Conservation (phyloP, 768 basidiomycete genomes). For the Leccinum olivaceopallidum region DNA sequence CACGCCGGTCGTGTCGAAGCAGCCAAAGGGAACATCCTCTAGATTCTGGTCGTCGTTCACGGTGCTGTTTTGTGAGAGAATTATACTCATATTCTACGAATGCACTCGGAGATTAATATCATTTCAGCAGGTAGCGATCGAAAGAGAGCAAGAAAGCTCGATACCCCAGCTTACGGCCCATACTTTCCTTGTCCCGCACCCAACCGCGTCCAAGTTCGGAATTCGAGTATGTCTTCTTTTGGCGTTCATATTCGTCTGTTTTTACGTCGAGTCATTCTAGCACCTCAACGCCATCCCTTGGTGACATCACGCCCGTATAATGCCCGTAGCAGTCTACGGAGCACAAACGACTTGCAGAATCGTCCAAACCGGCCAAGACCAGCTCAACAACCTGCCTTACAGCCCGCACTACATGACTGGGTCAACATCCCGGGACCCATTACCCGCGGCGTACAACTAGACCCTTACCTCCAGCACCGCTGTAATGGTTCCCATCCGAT, state of each 20-base stretch:
- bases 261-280: not conserved
- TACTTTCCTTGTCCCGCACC: not conserved
- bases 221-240: not conserved
- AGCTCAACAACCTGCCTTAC: not conserved
- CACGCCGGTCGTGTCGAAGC: not conserved
- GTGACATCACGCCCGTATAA: not conserved
- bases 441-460: not conserved
- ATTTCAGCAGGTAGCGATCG: not conserved
- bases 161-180: not conserved
- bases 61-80: not conserved
- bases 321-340: not conserved
- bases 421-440: not conserved
- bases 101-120: not conserved
- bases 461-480: slow-evolving; percentile 1
- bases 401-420: not conserved
- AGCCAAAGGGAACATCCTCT: not conserved
- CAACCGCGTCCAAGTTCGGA: not conserved
- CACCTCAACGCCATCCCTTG: not conserved
- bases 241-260: not conserved
- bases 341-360: not conserved
- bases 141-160: not conserved
- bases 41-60: not conserved
- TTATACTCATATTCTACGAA: not conserved
- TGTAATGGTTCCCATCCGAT: not conserved
- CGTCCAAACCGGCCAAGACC: not conserved